Conservation (phyloP, 129 eudicot species). For the Ambrosia trifida region DNA sequence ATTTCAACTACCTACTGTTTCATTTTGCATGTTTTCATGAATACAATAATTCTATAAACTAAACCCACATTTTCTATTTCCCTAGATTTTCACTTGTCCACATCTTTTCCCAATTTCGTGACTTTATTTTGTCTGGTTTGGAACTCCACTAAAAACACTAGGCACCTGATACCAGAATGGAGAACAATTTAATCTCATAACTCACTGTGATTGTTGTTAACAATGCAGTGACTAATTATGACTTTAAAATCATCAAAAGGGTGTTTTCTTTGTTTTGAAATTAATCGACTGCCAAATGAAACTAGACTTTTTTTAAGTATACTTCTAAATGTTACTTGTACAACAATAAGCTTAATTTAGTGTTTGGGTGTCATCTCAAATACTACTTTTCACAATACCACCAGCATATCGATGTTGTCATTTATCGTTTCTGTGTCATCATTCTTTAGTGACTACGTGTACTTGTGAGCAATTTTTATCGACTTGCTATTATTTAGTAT, state of each 20-base stretch:
- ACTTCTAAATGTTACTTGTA: neutral
- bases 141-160: neutral
- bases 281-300: conserved; percentile 2
- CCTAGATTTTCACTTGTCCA: no score
- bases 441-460: neutral
- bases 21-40: conserved; percentile 1
- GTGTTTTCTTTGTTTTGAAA: conserved; percentile 7
- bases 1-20: neutral
- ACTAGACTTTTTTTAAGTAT: neutral
- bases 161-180: conserved; percentile 3
- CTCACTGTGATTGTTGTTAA: neutral
- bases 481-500: conserved; percentile 8
- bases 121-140: no score
- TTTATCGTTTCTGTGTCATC: neutral
- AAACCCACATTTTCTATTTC: no score
- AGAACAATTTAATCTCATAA: neutral
- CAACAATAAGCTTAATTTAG: conserved; percentile 6
- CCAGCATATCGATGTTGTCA: neutral
- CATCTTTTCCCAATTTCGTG: no score
- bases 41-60: no score
- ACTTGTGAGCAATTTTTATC: neutral
- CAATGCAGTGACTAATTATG: neutral
- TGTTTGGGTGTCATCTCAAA: neutral
- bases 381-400: neutral
- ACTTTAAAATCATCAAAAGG: neutral